These are phyloP conservation scores for Phascolomyces articulosus DNA, from an alignment of 371 early-diverging fungal species.

Conservation along the genomic window DNA sequence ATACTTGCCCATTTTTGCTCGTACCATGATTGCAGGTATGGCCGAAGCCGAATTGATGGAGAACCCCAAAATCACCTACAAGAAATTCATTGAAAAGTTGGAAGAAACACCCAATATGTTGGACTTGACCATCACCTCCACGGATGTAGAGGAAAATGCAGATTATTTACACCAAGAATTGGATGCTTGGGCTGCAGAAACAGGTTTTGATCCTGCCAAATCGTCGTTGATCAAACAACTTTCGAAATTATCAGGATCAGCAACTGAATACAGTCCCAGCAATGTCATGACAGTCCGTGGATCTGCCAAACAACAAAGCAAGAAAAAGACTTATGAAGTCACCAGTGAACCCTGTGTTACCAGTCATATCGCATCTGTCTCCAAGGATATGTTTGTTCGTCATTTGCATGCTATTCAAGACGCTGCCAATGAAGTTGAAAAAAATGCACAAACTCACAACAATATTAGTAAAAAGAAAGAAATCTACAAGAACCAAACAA, in stretches of 20 bases:
- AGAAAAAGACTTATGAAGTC: neutral
- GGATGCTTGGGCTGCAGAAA: neutral
- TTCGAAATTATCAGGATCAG: neutral
- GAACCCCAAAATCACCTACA: neutral
- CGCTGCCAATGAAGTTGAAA: constrained; percentile 20
- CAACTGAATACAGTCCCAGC: neutral
- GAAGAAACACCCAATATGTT: constrained; percentile 2
- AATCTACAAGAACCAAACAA: constrained; percentile 16
- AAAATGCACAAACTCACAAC: neutral
- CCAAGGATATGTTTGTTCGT: constrained; percentile 48
- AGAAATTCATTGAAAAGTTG: neutral
- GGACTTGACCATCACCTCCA: neutral
- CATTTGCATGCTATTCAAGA: constrained; percentile 35
- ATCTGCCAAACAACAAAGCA: neutral
- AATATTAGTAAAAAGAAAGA: neutral
- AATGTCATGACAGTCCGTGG: neutral
- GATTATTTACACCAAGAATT: neutral
- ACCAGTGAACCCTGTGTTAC: constrained; percentile 45
- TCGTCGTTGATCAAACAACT: constrained; percentile 6
- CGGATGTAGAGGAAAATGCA: neutral
- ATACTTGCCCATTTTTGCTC: constrained; percentile 38
- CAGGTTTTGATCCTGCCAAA: neutral
- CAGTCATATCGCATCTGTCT: constrained; percentile 43
- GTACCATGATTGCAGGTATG: constrained; percentile 43
- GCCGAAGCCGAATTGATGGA: constrained; percentile 19